Evolutionary conservation across 1,284 basidiomycete genomes (phyloP), one percentile per base, ranked within the genome.

Genomic region (Fomitopsis betulina): DNA sequence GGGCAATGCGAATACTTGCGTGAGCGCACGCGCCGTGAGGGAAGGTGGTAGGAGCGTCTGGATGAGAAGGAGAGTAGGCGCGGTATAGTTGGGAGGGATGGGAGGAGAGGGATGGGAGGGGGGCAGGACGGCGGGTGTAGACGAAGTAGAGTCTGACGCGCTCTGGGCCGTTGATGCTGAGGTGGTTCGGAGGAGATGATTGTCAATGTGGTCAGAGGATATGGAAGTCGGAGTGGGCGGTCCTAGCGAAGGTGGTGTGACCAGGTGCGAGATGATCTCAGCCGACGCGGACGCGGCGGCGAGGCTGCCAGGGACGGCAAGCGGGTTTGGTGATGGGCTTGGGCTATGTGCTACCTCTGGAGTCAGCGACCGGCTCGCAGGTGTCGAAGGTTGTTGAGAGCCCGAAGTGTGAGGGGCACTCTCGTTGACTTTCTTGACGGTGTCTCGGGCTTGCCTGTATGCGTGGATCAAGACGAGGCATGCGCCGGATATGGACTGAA

Each of bases 401-500:
- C 67, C 61, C n/a, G 75, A 67, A 3, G 75, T 71, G 13, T 49
- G 47, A 5, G 52, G 40, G 12, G 54, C 47, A 40, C 60, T 67
- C 54, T 80, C 75, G 63, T 90, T 87, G 32, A 90, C 85, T 27
- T 78, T 76, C 67, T 84, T 86, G 57, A 91, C 83, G 37, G 86
- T 86, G 55, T 75, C 74, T 2, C 87, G 66, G 3, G 80, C 75
- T 62, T 84, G 84, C 67, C 85, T 88, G 73, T 90, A 91, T 19
- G 83, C 75, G 42, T 88, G 77, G 37, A 89, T 83, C 42, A 90
- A 73, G 40, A 81, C 77, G 8, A 92, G 81, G 63, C 85, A 86
- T 30, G 76, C 72, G 13, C 86, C 84, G 1, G 90, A 92, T 30
- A 92, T 73, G 3, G 80, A 78, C 64, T 91, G 90, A 17, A 93